Conservation (phyloP, 208 protist genomes). For the Wallacemonas sp. region DNA sequence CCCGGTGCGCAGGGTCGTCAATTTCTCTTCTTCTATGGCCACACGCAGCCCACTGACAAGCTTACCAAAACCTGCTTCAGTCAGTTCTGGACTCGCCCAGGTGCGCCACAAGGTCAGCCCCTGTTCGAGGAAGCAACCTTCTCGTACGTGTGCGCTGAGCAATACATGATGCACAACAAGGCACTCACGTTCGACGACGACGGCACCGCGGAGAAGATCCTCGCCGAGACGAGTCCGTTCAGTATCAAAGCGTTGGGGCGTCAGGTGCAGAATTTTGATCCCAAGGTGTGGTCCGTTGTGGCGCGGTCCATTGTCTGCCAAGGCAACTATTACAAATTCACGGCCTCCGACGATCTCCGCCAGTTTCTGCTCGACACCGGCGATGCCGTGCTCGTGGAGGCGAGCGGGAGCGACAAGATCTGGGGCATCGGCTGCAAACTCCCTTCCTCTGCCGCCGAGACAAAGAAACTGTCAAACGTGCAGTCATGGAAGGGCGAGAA, state of each 20-base stretch:
- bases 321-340: slow-evolving; percentile 11
- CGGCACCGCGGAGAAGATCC: neutral
- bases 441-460: neutral
- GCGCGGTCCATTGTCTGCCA: slow-evolving; percentile 11
- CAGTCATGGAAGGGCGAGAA: neutral
- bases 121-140: neutral
- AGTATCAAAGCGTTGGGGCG: slow-evolving; percentile 4
- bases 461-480: neutral
- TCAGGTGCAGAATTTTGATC: neutral
- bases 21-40: slow-evolving; percentile 10
- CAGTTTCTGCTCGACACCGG: slow-evolving; percentile 12
- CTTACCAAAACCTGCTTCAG: slow-evolving; percentile 15
- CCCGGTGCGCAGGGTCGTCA: neutral
- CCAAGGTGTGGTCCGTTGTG: slow-evolving; percentile 2
- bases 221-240: slow-evolving; percentile 1
- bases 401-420: slow-evolving; percentile 1
- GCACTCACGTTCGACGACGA: slow-evolving; percentile 6
- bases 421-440: slow-evolving; percentile 4
- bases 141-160: slow-evolving; percentile 14
- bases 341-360: slow-evolving; percentile 1
- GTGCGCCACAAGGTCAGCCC: neutral
- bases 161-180: slow-evolving; percentile 16
- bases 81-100: slow-evolving; percentile 8
- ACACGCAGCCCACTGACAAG: neutral
- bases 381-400: slow-evolving; percentile 10